Evolutionary conservation across 1,139 yeast species (phyloP), one percentile per base, ranked within the genome.

Genomic region (Candida gigantensis): DNA sequence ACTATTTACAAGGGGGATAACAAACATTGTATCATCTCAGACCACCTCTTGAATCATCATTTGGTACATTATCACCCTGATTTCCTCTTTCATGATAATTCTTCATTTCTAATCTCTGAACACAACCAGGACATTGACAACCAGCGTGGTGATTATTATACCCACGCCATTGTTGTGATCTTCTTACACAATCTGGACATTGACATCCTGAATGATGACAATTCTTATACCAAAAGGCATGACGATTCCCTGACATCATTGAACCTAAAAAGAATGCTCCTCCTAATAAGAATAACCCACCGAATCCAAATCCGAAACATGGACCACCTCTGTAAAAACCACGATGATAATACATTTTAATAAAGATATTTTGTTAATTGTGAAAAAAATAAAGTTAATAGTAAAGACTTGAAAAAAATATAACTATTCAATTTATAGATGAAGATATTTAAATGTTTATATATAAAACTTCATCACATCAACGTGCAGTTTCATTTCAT

Each of bases 261-360:
- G 30, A 11, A 20, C 42, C 42, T 13, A 35, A 27, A 16, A 31
- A 20, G 14, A 39, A 39, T 5, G 40, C 39, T 9, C 37, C 42
- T 13, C 34, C 20, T 12, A 35, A 16, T 8, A 39, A 23, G 11
- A 39, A 35, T 5, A 36, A 19, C 4, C 37, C 33, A 16, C 42
- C 42, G 19, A 39, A 35, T 9, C 42, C 40, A 24, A 39, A 39
- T 9, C 42, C 37, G 18, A 36, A 39, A 12, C 24, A 30, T 23
- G 33, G 33, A 24, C 21, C 33, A 10, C 33, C 15, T 23, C 33
- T n/a, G 9, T 30, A 30, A 19, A 23, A 30, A 11, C 28, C 23
- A 24, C 23, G 33, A 30, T 9, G 27, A 30, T 18, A 24, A 25
- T 24, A 19, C 24, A 12, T 30, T 10, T 19, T 11, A n/a, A 19